A percentile compares a stretch with the other conserved stretches of the same genome.
phyloP scores from a whole-genome alignment of 2,329 filamentous ascomycete genomes.

The Stagonosporopsis chrysanthemi region DNA sequence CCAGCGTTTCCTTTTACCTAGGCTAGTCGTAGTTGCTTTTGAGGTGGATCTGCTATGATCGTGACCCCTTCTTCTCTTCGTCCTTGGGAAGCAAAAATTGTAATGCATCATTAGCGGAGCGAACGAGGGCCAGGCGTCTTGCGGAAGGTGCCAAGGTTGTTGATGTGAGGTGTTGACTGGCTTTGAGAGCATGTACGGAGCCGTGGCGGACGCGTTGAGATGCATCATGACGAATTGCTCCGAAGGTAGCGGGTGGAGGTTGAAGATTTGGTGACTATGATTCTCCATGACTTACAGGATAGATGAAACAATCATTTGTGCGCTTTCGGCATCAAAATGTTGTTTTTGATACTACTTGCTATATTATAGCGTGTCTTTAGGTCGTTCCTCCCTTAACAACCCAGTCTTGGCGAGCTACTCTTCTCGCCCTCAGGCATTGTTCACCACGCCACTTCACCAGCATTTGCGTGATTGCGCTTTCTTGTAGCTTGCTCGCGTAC shows the following conservation, averaged over 20 bases:
- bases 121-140: neutral
- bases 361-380: neutral
- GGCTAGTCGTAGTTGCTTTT: neutral
- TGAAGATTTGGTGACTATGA: conserved; percentile 8
- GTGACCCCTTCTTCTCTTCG: conserved; percentile 16
- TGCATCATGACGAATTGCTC: conserved; percentile 7
- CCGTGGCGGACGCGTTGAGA: neutral
- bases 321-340: neutral
- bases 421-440: neutral
- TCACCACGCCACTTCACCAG: neutral
- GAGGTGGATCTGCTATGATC: conserved; percentile 2
- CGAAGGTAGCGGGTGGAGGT: conserved; percentile 2
- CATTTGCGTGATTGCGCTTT: neutral
- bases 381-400: neutral
- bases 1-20: neutral
- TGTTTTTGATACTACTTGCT: neutral
- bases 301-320: conserved; percentile 16
- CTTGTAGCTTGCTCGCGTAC: neutral
- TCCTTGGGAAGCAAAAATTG: conserved; percentile 21
- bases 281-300: conserved; percentile 15
- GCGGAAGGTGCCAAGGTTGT: neutral
- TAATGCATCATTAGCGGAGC: conserved; percentile 16
- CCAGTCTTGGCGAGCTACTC: neutral
- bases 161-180: conserved; percentile 3
- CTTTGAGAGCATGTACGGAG: neutral